Evolutionary conservation across 148 eudicot genomes (phyloP).

Genomic region (Camellia sinensis): DNA sequence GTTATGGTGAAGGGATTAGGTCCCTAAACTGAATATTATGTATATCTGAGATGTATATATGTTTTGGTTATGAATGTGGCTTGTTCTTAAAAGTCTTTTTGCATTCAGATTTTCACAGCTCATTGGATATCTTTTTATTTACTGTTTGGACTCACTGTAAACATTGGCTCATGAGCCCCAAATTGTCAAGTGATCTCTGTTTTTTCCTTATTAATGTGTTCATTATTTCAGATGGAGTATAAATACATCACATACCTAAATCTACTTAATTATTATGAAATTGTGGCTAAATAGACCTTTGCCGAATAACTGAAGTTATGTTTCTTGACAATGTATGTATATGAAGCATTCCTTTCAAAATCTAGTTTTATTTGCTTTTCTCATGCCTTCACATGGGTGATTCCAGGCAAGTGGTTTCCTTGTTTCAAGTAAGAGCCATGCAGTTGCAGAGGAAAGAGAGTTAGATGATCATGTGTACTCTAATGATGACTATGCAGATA

Average conservation of each 20-base stretch:
- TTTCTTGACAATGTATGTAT: no score
- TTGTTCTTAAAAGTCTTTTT: no score
- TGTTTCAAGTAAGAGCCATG: constrained; percentile 61
- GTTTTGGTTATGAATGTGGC: no score
- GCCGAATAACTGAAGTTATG: not conserved
- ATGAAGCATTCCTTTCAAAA: constrained; percentile 5
- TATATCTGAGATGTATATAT: no score
- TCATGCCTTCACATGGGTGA: constrained; percentile 6
- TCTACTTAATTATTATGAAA: not conserved
- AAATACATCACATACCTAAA: not conserved
- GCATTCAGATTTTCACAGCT: no score
- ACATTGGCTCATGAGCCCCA: not conserved
- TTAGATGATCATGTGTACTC: constrained; percentile 70
- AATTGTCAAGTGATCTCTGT: not conserved
- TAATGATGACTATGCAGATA: constrained; percentile 55
- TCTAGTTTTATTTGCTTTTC: constrained; percentile 13
- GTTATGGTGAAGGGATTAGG: no score
- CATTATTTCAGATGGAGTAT: not conserved
- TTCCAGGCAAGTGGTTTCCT: constrained; percentile 92
- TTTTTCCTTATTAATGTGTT: not conserved
- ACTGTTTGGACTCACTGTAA: not conserved
- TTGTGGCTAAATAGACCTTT: not conserved
- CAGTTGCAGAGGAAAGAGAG: constrained; percentile 65
- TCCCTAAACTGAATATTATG: no score
- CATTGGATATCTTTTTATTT: no score